Conservation (phyloP, 768 basidiomycete species). For the Mycena belliarum region DNA sequence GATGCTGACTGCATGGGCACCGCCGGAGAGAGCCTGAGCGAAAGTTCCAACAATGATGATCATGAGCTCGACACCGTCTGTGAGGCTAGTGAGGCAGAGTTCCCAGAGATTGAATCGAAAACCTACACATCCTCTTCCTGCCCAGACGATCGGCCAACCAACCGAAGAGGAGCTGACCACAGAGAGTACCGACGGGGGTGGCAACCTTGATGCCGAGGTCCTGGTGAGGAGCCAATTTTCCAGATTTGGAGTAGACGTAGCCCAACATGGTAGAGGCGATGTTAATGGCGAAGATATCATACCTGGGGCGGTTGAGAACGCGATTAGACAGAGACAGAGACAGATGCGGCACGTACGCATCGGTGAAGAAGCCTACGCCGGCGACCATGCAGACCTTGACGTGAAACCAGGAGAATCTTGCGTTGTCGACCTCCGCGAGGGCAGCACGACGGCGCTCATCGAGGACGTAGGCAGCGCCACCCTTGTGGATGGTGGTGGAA, state of each 20-base stretch:
- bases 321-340: not conserved
- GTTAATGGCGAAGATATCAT: conserved; percentile 90
- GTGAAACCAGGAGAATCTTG: conserved; percentile 86
- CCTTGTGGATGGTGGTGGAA: conserved; percentile 32
- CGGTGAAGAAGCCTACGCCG: conserved; percentile 91
- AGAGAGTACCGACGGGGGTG: conserved; percentile 71
- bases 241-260: conserved; percentile 63
- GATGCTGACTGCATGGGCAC: conserved; percentile 65
- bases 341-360: conserved; percentile 61
- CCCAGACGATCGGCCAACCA: conserved; percentile 79
- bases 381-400: conserved; percentile 70
- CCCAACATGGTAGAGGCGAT: conserved; percentile 84
- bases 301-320: conserved; percentile 31
- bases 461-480: conserved; percentile 43
- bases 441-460: conserved; percentile 79
- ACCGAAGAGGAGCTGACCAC: conserved; percentile 78
- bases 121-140: conserved; percentile 79
- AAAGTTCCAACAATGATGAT: conserved; percentile 83
- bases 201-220: conserved; percentile 79
- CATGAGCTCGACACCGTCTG: conserved; percentile 74
- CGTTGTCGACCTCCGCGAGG: conserved; percentile 84
- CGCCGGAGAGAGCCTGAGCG: conserved; percentile 74
- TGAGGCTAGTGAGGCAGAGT: not conserved
- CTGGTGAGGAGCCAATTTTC: conserved; percentile 57
- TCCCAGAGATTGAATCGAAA: not conserved